Evolutionary conservation across 2,329 filamentous ascomycete genomes (phyloP).

Genomic region (Thielaviopsis populi): DNA sequence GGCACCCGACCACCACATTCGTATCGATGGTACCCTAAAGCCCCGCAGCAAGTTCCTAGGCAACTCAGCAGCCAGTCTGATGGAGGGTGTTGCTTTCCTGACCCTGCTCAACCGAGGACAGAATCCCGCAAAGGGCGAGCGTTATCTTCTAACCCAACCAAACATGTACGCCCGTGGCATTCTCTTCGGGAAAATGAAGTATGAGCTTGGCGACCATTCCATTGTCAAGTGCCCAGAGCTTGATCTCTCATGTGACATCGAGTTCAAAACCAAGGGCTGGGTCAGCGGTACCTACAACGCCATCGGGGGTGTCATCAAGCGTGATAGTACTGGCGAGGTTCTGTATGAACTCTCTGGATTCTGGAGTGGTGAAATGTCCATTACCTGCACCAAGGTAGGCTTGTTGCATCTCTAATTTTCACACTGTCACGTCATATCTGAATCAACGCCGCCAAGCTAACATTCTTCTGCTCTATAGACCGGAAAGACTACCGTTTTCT

Average conservation of each 20-base stretch:
- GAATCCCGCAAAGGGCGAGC: constrained; percentile 52
- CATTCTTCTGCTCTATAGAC: constrained; percentile 40
- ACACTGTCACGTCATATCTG: no score
- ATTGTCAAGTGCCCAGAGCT: constrained; percentile 83
- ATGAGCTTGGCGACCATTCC: constrained; percentile 92
- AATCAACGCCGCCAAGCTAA: background rate
- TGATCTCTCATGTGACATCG: constrained; percentile 74
- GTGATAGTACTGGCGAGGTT: constrained; percentile 69
- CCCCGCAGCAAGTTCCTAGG: constrained; percentile 89
- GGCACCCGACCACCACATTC: constrained; percentile 82
- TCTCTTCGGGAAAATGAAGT: constrained; percentile 98
- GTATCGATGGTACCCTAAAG: constrained; percentile 90
- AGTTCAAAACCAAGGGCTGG: constrained; percentile 98
- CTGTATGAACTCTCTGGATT: constrained; percentile 85
- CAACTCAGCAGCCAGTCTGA: constrained; percentile 93
- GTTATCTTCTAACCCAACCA: constrained; percentile 88
- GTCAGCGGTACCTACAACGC: constrained; percentile 93
- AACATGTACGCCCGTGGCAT: constrained; percentile 99
- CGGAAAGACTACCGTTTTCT: constrained; percentile 75
- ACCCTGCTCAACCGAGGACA: constrained; percentile 64
- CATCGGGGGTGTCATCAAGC: constrained; percentile 81
- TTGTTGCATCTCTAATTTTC: background rate
- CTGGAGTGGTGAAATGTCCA: constrained; percentile 90
- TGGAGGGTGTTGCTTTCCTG: constrained; percentile 90
- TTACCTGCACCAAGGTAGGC: constrained; percentile 64